phyloP scores from a whole-genome alignment of 257 asterid species.

The Linderniella brevidens region DNA sequence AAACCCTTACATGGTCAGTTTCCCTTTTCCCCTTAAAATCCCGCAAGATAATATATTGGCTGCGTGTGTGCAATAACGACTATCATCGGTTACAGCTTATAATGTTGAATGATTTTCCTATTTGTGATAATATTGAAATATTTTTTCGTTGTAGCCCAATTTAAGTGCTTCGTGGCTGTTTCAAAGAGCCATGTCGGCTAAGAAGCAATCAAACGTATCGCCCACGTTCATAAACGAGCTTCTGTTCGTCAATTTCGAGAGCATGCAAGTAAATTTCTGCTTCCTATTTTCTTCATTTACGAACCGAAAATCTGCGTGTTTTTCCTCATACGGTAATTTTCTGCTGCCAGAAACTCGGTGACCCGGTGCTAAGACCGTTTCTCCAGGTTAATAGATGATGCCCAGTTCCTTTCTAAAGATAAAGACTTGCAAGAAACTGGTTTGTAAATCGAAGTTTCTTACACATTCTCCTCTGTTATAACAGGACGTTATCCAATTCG shows the following conservation, averaged over 20 bases:
- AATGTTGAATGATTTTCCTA: too few species aligned
- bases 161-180: constrained; percentile 89
- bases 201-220: constrained; percentile 46
- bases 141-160: constrained; percentile 52
- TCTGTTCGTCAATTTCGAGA: constrained; percentile 57
- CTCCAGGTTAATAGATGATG: constrained; percentile 49
- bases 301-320: not conserved
- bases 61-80: too few species aligned
- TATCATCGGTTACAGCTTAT: too few species aligned
- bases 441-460: too few species aligned
- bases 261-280: constrained; percentile 58
- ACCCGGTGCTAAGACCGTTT: constrained; percentile 90
- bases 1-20: constrained; percentile 77
- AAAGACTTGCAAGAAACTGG: too few species aligned
- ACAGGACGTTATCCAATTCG: constrained; percentile 93
- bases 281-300: not conserved
- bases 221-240: constrained; percentile 75
- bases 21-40: not conserved
- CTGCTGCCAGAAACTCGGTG: constrained; percentile 65
- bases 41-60: too few species aligned
- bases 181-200: constrained; percentile 96
- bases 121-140: constrained; percentile 6
- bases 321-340: constrained; percentile 1
- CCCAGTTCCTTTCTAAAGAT: not conserved
- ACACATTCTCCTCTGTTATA: constrained; percentile 2